A percentile compares a stretch with the other conserved stretches of the same genome.
Conservation (phyloP, 257 asterid genomes). For the Anisodus tanguticus region DNA sequence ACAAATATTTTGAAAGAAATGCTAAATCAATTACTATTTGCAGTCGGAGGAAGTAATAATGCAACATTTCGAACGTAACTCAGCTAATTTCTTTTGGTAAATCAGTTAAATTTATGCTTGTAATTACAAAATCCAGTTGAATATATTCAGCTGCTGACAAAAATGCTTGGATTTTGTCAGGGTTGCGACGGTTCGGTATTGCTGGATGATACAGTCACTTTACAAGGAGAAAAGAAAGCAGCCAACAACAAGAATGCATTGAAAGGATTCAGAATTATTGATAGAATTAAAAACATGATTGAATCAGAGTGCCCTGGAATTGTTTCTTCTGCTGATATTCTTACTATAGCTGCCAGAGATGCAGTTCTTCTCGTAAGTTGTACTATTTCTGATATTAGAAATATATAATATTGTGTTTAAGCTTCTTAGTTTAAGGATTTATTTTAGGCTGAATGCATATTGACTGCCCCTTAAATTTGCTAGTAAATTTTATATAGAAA, state of each 20-base stretch:
- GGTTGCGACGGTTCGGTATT: conserved; percentile 88
- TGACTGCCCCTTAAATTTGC: no score
- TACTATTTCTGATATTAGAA: background rate
- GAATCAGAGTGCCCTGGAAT: conserved; percentile 86
- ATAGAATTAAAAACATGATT: conserved; percentile 66
- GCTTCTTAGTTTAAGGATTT: background rate
- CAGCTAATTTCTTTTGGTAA: no score
- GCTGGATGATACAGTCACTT: conserved; percentile 74
- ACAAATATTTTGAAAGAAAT: no score
- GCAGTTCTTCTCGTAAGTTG: conserved; percentile 74
- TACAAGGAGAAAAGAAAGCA: conserved; percentile 78
- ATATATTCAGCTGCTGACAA: no score
- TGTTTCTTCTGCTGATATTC: conserved; percentile 91
- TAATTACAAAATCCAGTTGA: no score
- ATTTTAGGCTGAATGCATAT: no score
- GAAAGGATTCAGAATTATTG: conserved; percentile 82
- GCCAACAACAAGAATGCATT: conserved; percentile 63
- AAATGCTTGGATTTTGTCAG: no score
- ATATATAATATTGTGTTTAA: background rate
- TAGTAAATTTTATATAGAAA: no score
- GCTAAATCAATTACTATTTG: no score
- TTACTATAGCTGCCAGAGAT: conserved; percentile 94
- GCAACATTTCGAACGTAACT: no score
- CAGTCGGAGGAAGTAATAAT: no score
- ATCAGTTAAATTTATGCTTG: no score